phyloP scores from a whole-genome alignment of 805 yeast species.

The Kodamaea neixiangensis region DNA sequence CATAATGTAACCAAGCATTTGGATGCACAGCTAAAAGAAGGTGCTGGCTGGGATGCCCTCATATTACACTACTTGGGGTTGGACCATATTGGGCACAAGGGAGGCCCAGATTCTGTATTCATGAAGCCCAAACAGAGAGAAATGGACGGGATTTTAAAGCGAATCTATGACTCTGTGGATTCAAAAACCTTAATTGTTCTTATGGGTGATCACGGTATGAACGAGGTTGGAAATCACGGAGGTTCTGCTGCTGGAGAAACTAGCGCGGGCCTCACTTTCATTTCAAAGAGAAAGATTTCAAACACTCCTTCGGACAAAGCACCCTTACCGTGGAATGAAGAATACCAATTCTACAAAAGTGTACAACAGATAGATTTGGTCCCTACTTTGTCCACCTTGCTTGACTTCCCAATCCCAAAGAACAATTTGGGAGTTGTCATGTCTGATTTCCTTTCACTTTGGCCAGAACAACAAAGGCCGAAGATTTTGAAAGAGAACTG shows the following conservation, averaged over 20 bases:
- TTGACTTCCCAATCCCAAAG: constrained; percentile 68
- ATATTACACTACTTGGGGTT: constrained; percentile 90
- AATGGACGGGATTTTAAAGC: constrained; percentile 70
- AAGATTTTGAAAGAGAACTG: constrained; percentile 55
- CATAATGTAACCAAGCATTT: constrained; percentile 89
- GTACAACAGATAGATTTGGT: constrained; percentile 74
- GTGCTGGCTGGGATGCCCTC: constrained; percentile 73
- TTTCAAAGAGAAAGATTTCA: constrained; percentile 47
- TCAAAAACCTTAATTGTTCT: constrained; percentile 65
- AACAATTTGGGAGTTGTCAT: constrained; percentile 76
- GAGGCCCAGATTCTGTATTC: constrained; percentile 79
- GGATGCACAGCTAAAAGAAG: constrained; percentile 50
- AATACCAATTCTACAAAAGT: constrained; percentile 53
- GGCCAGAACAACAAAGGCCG: constrained; percentile 38
- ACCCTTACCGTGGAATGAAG: constrained; percentile 43
- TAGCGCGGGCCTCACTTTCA: constrained; percentile 73
- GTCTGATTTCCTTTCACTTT: constrained; percentile 54
- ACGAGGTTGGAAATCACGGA: constrained; percentile 93
- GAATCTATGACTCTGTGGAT: constrained; percentile 43
- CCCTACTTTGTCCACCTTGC: constrained; percentile 62
- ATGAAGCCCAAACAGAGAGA: constrained; percentile 85
- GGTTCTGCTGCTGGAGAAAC: constrained; percentile 94
- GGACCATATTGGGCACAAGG: constrained; percentile 97
- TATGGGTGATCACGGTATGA: constrained; percentile 96
- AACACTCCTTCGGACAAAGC: constrained; percentile 21